Percentiles rank a stretch among this genome's conserved stretches.
These are phyloP conservation scores for Aquilaria sinensis DNA, from an alignment of 345 rosid genomes.

Conservation along the genomic window DNA sequence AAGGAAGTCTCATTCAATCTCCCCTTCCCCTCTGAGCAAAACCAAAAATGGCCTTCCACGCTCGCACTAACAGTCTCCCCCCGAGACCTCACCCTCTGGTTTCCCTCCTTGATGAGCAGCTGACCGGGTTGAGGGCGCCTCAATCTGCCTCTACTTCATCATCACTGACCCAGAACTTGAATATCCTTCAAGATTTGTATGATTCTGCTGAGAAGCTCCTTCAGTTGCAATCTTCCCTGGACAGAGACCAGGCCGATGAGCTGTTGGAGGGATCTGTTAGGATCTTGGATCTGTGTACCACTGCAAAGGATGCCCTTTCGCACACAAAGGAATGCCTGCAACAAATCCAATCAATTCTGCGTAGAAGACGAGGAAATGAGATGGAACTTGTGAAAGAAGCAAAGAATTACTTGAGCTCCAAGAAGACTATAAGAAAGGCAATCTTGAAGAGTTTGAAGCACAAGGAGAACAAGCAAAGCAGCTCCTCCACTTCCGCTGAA, in stretches of 20 bases:
- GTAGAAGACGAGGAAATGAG: conserved; percentile 26
- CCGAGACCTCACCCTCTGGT: conserved; percentile 26
- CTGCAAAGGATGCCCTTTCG: conserved; percentile 26
- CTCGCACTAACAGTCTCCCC: conserved; percentile 37
- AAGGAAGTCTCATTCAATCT: not conserved
- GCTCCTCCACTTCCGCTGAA: not conserved
- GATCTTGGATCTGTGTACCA: conserved; percentile 24
- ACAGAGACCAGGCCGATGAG: conserved; percentile 14
- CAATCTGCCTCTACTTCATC: conserved; percentile 19
- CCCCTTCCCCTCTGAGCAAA: not conserved
- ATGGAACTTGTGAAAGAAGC: conserved; percentile 13
- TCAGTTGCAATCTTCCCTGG: not conserved
- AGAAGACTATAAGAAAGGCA: conserved; percentile 37
- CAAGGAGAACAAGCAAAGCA: conserved; percentile 12
- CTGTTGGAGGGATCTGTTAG: conserved; percentile 24
- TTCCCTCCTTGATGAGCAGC: conserved; percentile 22
- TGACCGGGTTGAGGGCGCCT: conserved; percentile 23
- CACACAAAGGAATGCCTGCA: conserved; percentile 25
- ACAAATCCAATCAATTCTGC: conserved; percentile 26
- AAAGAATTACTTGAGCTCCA: conserved; percentile 32
- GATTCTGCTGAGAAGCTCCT: conserved; percentile 22
- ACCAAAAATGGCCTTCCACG: conserved; percentile 25
- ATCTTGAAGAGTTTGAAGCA: conserved; percentile 28
- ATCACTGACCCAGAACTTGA: conserved; percentile 12
- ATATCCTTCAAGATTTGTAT: conserved; percentile 28